Base-by-base conservation (phyloP, 805 yeast species). In the Cyberlindnera subsufficiens region DNA sequence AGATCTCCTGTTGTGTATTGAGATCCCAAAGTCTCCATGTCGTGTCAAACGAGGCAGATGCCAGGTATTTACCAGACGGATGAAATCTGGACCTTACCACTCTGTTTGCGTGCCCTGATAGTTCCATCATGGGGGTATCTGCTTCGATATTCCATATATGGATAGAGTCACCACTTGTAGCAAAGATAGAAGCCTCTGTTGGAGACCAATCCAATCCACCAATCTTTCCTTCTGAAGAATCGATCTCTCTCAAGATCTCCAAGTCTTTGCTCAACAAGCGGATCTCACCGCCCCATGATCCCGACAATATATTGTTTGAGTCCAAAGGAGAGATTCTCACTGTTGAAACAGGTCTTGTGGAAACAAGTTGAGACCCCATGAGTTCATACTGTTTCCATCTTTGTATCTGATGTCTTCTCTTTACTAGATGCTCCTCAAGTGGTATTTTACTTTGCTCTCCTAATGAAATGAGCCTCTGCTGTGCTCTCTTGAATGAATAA, bases 1-100 rank as follows among this genome's bases (percentile, higher is more conserved):
- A 65, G 6, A 91, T 54, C 41, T 78, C 78, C 27, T 57, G 56
- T 14, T 62, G 60, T 5, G 68, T 73, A 11, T 65, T 63, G 0
- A 79, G 50, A 60, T 91, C 96, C 96, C 96, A 90, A 3, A 87
- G 59, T 46, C 87, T 74, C 96, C 96, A 91, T 0, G 96, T 86
- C 50, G 71, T 71, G 61, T 91, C 97, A 55, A 74, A 82, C 0
- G 96, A 89, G 0, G 95, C 83, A 10, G 86, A 73, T 0, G 80
- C 85, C 1, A 84, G 48, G 50, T 59, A 76, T 3, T 61, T 50
- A 1, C 80, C 79, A 4, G 65, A 52, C 1, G 95, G 95, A 60
- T 89, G 95, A 47, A 78, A 75, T 30, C 74, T 72, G 0, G 81
- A 62, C 15, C 74, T 67, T 1, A 83, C 71, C 0, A 89, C 80